Conservation (phyloP, 495 filamentous ascomycete genomes). For the Letharia lupina region DNA sequence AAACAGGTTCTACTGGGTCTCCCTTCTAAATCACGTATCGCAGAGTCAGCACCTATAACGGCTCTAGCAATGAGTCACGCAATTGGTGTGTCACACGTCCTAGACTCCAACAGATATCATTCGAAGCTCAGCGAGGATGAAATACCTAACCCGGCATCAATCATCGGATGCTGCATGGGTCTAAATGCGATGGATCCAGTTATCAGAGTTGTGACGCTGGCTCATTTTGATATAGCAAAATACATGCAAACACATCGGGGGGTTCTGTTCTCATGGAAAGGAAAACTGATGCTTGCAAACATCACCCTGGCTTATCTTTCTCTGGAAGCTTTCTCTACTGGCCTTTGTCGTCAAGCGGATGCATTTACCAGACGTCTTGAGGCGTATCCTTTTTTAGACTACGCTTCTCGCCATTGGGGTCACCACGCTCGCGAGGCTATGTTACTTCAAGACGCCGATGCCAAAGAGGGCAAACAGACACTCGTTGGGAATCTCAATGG, state of each 20-base stretch:
- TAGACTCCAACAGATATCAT: not conserved
- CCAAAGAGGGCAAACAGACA: too few species aligned
- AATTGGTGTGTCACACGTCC: not conserved
- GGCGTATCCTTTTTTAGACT: conserved; percentile 1
- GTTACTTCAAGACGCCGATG: not conserved
- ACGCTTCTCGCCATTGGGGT: not conserved
- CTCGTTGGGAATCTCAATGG: not conserved
- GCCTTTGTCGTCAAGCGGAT: not conserved
- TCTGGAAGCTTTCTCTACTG: not conserved
- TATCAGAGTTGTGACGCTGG: not conserved
- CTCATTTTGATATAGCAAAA: conserved; percentile 1
- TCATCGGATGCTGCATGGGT: not conserved
- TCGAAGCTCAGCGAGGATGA: not conserved
- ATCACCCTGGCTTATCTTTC: conserved; percentile 5
- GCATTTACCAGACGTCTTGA: not conserved
- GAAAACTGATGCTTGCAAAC: not conserved
- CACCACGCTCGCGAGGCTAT: not conserved
- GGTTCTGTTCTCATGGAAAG: not conserved
- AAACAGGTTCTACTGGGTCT: not conserved
- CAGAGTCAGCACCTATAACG: not conserved
- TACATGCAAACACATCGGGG: not conserved
- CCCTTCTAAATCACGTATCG: not conserved
- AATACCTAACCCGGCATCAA: not conserved
- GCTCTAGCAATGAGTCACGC: conserved; percentile 5
- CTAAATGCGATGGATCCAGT: conserved; percentile 5